Base-by-base conservation (phyloP, 768 basidiomycete genomes). In the Trametes maxima region DNA sequence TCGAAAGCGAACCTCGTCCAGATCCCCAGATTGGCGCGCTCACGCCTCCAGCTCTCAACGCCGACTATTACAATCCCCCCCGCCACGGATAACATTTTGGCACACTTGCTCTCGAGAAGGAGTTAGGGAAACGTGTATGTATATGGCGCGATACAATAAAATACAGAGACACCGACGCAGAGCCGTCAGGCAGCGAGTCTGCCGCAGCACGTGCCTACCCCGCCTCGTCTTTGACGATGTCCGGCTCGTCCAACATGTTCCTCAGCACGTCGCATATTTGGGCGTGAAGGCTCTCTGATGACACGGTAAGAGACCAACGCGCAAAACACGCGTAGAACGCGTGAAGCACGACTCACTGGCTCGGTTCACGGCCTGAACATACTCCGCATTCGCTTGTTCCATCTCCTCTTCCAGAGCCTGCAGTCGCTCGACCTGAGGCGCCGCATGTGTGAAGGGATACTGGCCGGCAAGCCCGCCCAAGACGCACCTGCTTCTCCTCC, bases 341-440 rank as follows among this genome's bases (percentile, higher is more conserved):
- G 12, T 13, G 8, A 50, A n/a, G 39, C 12, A 25, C 7, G 6
- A 50, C 55, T 59, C 28, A 56, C 54, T 92, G 1, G 92, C 88
- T 57, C 89, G 85, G 57, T 83, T 78, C 2, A 95, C 84, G 1
- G 90, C 90, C 24, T 76, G 77, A 7, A 80, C 72, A 65, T 95
- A 95, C 57, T 95, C 92, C 33, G 80, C 82, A 67, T 95, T 95
- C 0, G 86, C 91, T 5, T 74, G 66, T 11, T 78, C 74, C 85
- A 93, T 88, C 70, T 92, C 86, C 3, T 79, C 77, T 70, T 95
- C 90, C 3, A 95, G 73, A 0, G 68, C 75, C 67, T 85, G 77
- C 13, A 94, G 74, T n/a, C 93, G 80, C 63, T 77, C 78, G 0
- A 89, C 88, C 87, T 91, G 62, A 14, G 7, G 16, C n/a, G 21